Evolutionary conservation across 345 rosid species (phyloP).

Genomic region (Nasturtium officinale): DNA sequence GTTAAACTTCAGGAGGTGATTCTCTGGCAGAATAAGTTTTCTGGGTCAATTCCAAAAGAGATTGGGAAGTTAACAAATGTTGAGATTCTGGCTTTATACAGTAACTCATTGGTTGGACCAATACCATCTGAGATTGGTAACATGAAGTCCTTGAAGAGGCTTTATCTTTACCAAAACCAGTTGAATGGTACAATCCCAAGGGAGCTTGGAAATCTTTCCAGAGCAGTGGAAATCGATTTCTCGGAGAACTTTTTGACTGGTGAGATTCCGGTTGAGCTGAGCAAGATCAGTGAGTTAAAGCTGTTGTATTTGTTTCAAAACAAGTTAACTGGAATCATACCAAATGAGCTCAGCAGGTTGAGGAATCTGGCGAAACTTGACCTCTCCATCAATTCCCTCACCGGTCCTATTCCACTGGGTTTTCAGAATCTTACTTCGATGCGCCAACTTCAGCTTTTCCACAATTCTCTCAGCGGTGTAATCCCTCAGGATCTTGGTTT

Average conservation of each 20-base stretch:
- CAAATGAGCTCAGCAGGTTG: constrained; percentile 63
- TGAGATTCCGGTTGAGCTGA: constrained; percentile 72
- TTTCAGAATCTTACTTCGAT: constrained; percentile 70
- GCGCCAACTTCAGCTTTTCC: constrained; percentile 84
- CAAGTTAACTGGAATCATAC: constrained; percentile 76
- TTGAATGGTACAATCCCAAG: constrained; percentile 85
- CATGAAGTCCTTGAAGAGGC: constrained; percentile 63
- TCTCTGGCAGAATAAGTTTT: constrained; percentile 71
- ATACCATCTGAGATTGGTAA: constrained; percentile 74
- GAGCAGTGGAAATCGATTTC: constrained; percentile 73
- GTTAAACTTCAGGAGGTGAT: constrained; percentile 61
- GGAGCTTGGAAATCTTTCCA: constrained; percentile 79
- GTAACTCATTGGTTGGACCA: constrained; percentile 66
- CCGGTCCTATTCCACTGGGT: constrained; percentile 74
- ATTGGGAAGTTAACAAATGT: constrained; percentile 66
- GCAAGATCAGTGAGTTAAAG: constrained; percentile 59
- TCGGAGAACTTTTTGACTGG: constrained; percentile 80
- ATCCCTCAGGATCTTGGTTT: constrained; percentile 82
- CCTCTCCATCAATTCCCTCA: constrained; percentile 75
- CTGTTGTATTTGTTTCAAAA: constrained; percentile 81
- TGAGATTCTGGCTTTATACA: constrained; percentile 69
- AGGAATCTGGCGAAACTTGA: constrained; percentile 74
- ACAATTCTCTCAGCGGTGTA: constrained; percentile 63
- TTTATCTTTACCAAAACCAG: constrained; percentile 78
- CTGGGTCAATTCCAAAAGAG: constrained; percentile 72